These are phyloP conservation scores for Rhizoclosmatium globosum DNA, from an alignment of 192 early-diverging fungal genomes.

Conservation along the genomic window DNA sequence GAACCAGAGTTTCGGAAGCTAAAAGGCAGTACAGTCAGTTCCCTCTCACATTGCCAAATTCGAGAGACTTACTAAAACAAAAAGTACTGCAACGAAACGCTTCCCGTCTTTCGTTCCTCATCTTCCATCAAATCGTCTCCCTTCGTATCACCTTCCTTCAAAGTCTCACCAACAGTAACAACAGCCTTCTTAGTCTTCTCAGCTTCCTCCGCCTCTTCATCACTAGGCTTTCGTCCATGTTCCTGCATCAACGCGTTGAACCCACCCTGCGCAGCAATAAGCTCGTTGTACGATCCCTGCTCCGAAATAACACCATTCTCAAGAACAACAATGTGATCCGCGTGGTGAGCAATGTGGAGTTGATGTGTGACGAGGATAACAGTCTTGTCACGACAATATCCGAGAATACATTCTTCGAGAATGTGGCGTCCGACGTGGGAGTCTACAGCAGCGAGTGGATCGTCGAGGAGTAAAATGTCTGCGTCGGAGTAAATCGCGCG, in stretches of 20 bases:
- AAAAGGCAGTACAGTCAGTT: no score
- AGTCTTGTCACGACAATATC: constrained; percentile 57
- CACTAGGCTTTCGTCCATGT: neutral
- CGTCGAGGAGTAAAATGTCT: constrained; percentile 68
- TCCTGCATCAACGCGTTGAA: constrained; percentile 20
- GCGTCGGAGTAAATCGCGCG: constrained; percentile 65
- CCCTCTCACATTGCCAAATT: no score
- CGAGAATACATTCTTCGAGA: constrained; percentile 65
- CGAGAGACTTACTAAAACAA: constrained; percentile 3
- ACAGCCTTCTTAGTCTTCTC: neutral
- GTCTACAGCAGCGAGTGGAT: constrained; percentile 35
- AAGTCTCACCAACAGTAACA: neutral
- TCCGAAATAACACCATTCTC: constrained; percentile 69
- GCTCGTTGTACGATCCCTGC: constrained; percentile 59
- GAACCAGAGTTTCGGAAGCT: constrained; percentile 29
- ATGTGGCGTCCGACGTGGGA: constrained; percentile 69
- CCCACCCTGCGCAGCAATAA: constrained; percentile 48
- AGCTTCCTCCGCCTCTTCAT: constrained; percentile 4
- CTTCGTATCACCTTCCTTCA: constrained; percentile 15
- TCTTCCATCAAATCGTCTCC: constrained; percentile 18
- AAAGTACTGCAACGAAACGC: constrained; percentile 3
- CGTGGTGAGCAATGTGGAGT: constrained; percentile 68
- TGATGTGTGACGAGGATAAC: constrained; percentile 75
- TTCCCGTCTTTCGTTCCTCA: constrained; percentile 4
- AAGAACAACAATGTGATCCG: constrained; percentile 71